phyloP scores from a whole-genome alignment of 2,329 filamentous ascomycete species.

The Hypoxylon sp. region DNA sequence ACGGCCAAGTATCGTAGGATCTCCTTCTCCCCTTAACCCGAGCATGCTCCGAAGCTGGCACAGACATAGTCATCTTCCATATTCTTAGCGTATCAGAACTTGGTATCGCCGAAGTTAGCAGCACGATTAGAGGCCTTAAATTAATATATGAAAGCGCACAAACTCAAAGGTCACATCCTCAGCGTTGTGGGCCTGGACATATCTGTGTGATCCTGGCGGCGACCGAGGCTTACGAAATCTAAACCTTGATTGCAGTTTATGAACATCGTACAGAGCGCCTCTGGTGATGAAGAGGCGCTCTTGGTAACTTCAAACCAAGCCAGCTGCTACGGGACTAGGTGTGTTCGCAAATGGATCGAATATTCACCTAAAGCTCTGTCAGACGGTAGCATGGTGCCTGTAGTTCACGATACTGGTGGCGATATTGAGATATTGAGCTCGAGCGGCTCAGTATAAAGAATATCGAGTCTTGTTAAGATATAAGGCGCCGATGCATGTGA shows the following conservation, averaged over 20 bases:
- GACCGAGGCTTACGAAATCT: too few relatives aligned
- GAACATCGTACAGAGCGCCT: not conserved
- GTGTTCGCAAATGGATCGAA: not conserved
- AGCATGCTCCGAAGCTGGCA: slow-evolving; percentile 70
- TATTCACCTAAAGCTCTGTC: not conserved
- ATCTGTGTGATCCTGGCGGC: not conserved
- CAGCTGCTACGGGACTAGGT: not conserved
- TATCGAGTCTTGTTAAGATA: slow-evolving; percentile 2
- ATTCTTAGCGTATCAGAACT: slow-evolving; percentile 71
- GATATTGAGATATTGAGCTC: slow-evolving; percentile 4
- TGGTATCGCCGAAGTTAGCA: slow-evolving; percentile 68
- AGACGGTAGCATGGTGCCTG: not conserved
- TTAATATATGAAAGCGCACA: too few relatives aligned
- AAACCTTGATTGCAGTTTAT: too few relatives aligned
- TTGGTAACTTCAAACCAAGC: not conserved
- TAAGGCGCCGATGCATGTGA: not conserved
- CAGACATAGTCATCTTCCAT: slow-evolving; percentile 72
- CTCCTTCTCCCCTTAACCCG: slow-evolving; percentile 55
- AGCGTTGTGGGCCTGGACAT: not conserved
- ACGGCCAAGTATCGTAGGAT: slow-evolving; percentile 2
- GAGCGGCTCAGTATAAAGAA: slow-evolving; percentile 7
- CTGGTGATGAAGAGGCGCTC: not conserved
- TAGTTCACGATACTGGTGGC: not conserved
- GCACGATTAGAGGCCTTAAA: slow-evolving; percentile 55
- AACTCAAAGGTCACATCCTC: not conserved